A percentile compares a stretch with the other conserved stretches of the same genome.
phyloP scores from a whole-genome alignment of 805 yeast genomes.

The Yarrowia alimentaria region DNA sequence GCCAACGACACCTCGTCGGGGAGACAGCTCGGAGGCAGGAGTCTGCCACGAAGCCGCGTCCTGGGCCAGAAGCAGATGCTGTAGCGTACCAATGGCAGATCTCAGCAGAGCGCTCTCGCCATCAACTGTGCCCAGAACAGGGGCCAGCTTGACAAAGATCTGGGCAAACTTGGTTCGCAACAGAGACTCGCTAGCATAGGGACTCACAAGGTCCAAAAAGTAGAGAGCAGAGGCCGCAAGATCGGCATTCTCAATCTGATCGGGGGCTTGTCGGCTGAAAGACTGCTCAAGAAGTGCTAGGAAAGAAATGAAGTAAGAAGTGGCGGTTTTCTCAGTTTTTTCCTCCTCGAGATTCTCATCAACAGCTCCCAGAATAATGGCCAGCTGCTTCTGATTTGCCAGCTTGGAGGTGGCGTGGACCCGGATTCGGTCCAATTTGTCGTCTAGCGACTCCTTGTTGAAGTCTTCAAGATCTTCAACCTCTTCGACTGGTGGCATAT shows the following conservation, averaged over 20 bases:
- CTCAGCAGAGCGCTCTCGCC: constrained; percentile 79
- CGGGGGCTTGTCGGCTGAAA: constrained; percentile 41
- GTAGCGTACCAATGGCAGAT: constrained; percentile 83
- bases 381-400: constrained; percentile 81
- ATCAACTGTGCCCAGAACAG: constrained; percentile 64
- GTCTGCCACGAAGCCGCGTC: constrained; percentile 71
- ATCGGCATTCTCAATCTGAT: constrained; percentile 54
- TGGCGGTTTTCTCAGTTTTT: constrained; percentile 57
- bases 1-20: constrained; percentile 77
- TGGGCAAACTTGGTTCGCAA: constrained; percentile 73
- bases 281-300: constrained; percentile 78
- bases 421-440: constrained; percentile 48
- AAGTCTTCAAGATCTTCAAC: too few relatives aligned
- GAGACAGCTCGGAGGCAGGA: constrained; percentile 49
- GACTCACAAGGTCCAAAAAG: constrained; percentile 74
- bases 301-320: constrained; percentile 82
- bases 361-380: constrained; percentile 79
- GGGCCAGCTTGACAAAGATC: constrained; percentile 75
- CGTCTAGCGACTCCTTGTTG: too few relatives aligned
- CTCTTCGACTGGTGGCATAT: too few relatives aligned
- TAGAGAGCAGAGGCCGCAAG: constrained; percentile 77
- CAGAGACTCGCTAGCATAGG: constrained; percentile 58
- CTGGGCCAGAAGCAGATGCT: constrained; percentile 73
- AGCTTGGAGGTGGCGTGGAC: constrained; percentile 72
- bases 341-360: constrained; percentile 82